A percentile compares a stretch with the other conserved stretches of the same genome.
These are phyloP conservation scores for Epichloe gansuensis DNA, from an alignment of 2,329 filamentous ascomycete species.

Conservation along the genomic window DNA sequence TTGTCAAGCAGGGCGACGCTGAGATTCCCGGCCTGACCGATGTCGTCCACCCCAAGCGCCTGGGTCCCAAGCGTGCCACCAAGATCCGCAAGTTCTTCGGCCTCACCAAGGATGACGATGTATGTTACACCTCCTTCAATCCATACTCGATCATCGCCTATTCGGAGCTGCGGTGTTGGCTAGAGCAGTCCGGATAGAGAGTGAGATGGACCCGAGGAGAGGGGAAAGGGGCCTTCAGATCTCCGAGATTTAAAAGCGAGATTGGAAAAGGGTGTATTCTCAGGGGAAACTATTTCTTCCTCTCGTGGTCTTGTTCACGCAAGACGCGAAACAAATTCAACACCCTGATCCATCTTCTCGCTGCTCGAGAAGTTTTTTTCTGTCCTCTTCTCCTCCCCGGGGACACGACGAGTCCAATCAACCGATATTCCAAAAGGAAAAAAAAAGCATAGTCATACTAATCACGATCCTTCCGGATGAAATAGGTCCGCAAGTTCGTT, in stretches of 20 bases:
- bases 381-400: not conserved
- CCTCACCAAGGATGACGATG: conserved; percentile 99
- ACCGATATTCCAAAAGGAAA: not conserved
- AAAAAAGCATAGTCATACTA: conserved; percentile 19
- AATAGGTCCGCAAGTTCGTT: conserved; percentile 96
- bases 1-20: conserved; percentile 95
- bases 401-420: conserved; percentile 11
- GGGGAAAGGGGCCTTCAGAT: not conserved
- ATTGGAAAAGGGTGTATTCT: not conserved
- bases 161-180: conserved; percentile 37
- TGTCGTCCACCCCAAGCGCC: conserved; percentile 95
- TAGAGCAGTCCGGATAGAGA: conserved; percentile 42
- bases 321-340: not conserved
- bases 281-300: not conserved
- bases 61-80: conserved; percentile 98
- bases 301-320: not conserved
- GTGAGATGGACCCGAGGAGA: conserved; percentile 33
- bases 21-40: conserved; percentile 97
- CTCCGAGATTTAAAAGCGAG: not conserved
- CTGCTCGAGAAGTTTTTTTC: not conserved
- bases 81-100: conserved; percentile 99
- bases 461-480: conserved; percentile 18
- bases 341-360: not conserved
- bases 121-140: conserved; percentile 55
- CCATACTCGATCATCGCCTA: conserved; percentile 55